Evolutionary conservation across 805 yeast species (phyloP).

Genomic region (Yarrowia osloensis): DNA sequence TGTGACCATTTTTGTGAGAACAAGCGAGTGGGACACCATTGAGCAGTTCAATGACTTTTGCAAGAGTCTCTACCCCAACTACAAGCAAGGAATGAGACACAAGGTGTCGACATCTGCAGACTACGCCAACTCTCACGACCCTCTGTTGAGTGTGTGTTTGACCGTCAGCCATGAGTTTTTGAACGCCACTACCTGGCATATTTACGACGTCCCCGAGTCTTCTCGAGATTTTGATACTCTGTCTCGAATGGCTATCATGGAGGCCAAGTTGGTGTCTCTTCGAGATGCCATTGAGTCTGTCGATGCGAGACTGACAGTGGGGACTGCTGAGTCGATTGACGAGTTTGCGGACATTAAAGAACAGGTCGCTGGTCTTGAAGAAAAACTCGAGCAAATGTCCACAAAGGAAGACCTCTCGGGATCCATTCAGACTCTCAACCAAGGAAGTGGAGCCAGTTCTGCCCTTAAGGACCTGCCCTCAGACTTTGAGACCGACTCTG

Average conservation of each 20-base stretch:
- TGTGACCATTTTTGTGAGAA: not conserved
- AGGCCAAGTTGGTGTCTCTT: conserved; percentile 16
- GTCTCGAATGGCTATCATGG: conserved; percentile 11
- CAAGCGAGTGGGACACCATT: conserved; percentile 1
- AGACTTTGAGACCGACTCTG: not conserved
- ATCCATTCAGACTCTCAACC: not conserved
- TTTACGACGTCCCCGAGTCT: conserved; percentile 15
- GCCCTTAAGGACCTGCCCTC: not conserved
- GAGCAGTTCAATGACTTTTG: conserved; percentile 18
- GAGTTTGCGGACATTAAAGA: not conserved
- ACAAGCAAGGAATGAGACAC: conserved; percentile 1
- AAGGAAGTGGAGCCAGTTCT: not conserved
- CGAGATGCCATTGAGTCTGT: conserved; percentile 12
- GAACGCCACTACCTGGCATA: not conserved
- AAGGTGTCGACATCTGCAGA: conserved; percentile 3
- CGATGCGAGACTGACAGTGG: not conserved
- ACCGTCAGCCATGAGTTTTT: not conserved
- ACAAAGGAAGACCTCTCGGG: conserved; percentile 4
- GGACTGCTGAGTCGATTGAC: not conserved
- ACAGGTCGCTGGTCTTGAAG: not conserved
- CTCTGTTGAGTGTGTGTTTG: not conserved
- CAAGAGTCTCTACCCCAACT: not conserved
- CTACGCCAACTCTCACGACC: conserved; percentile 4
- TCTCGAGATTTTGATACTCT: conserved; percentile 15
- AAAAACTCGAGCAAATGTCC: not conserved